Base-by-base conservation (phyloP, 768 basidiomycete genomes). In the Trichaptum fuscoviolaceum region DNA sequence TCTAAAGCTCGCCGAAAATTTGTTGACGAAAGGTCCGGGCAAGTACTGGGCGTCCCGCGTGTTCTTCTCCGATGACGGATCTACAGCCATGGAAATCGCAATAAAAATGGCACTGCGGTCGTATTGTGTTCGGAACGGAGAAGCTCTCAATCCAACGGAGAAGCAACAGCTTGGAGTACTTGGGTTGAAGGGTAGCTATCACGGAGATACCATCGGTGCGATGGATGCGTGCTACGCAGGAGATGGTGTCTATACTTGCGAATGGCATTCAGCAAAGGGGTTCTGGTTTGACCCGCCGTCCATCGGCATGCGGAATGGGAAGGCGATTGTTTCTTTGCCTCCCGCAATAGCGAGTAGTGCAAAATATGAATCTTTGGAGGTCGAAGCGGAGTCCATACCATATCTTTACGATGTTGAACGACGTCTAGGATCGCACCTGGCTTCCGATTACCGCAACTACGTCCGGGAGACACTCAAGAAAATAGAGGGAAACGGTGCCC, bases 41-140 rank as follows among this genome's bases (percentile, higher is more conserved):
- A 83, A 82, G 67, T 92, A 90, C 1, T 99, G 96, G 96, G 96
- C 96, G 1, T 83, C 86, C 8, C 86, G 93, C 23, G 96, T 87
- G 2, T 98, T 96, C 78, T 94, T 92, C 77, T 93, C 92, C 6
- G 96, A 99, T 73, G 91, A 99, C 70, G 96, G 96, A 17, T 93
- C 94, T 24, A 98, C 96, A 0, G 96, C 89, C 7, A 96, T 96
- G 88, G 96, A 98, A 75, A 90, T 96, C n/a, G 96, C 94, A 12
- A 78, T 99, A 67, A 99, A 99, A 77, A 98, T 99, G 96, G 96
- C 94, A 0, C 77, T 98, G 58, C 83, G 95, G 26, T 87, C 89
- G 1, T 90, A 83, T 68, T 78, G 84, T 17, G 69, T 76, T 36
- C 78, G 81, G 23, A 70, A 83, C 17, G 72, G 76, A 20, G 70